These are phyloP conservation scores for Fusarium solani-melongenae DNA, from an alignment of 2,329 filamentous ascomycete genomes.

Conservation along the genomic window DNA sequence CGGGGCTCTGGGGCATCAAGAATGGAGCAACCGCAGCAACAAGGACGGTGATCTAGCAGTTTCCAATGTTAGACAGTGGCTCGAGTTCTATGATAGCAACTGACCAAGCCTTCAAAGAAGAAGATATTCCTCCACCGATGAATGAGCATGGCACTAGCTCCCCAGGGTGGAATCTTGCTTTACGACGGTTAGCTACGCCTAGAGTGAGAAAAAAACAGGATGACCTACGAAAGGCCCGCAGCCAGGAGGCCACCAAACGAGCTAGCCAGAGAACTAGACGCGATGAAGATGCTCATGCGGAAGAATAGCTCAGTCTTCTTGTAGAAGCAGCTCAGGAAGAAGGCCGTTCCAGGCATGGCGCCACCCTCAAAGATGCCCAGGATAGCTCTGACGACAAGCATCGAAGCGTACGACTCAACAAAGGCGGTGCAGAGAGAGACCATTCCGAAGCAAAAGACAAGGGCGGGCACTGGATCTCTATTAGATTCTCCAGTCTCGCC, in stretches of 20 bases:
- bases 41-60: background rate
- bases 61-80: background rate
- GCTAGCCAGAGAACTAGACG: background rate
- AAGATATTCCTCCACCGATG: background rate
- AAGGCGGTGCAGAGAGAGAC: background rate
- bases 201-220: background rate
- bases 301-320: background rate
- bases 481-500: background rate
- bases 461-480: background rate
- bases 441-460: background rate
- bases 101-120: background rate
- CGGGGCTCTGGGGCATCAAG: background rate
- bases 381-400: background rate
- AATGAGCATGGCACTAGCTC: background rate
- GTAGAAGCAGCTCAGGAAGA: background rate
- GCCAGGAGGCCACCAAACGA: background rate
- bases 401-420: background rate
- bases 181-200: background rate
- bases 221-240: background rate
- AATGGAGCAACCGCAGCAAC: background rate
- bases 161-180: background rate
- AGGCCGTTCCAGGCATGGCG: background rate
- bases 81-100: background rate
- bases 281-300: background rate
- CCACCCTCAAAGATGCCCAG: background rate